Percentiles rank a stretch among this genome's conserved stretches.
Conservation (phyloP, 164 flowering plant genomes). For the Nymphaea thermarum region DNA sequence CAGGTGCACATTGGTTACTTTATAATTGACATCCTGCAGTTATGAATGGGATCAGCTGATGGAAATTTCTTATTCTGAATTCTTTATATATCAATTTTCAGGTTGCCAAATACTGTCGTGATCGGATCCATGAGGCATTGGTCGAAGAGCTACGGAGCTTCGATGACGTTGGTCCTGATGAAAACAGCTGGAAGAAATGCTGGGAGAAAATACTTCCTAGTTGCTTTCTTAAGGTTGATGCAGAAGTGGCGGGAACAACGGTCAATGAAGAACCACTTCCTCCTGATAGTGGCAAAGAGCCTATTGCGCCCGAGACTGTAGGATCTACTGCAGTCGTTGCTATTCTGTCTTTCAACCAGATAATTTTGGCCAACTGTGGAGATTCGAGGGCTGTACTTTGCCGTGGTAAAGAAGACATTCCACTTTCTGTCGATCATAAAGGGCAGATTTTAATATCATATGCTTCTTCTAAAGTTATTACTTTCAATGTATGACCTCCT, state of each 20-base stretch:
- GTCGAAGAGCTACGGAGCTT: slow-evolving; percentile 40
- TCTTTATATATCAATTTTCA: slow-evolving; percentile 9
- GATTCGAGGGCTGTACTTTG: slow-evolving; percentile 92
- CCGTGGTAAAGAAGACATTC: slow-evolving; percentile 74
- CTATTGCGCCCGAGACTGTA: slow-evolving; percentile 73
- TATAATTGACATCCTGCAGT: not conserved
- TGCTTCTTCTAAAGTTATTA: not conserved
- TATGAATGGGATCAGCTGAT: not conserved
- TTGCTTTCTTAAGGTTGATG: slow-evolving; percentile 57
- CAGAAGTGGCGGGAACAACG: slow-evolving; percentile 41
- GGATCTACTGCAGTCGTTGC: slow-evolving; percentile 95
- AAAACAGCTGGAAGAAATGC: slow-evolving; percentile 19
- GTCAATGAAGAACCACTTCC: slow-evolving; percentile 3
- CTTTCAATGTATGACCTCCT: not conserved
- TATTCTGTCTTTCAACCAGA: slow-evolving; percentile 61
- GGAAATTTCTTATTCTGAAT: not conserved
- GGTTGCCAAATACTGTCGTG: slow-evolving; percentile 75
- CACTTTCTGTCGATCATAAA: slow-evolving; percentile 83
- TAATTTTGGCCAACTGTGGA: slow-evolving; percentile 86
- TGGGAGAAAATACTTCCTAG: slow-evolving; percentile 49
- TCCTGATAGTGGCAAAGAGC: slow-evolving; percentile 17
- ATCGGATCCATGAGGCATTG: slow-evolving; percentile 59
- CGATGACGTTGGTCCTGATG: slow-evolving; percentile 17
- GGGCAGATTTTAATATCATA: slow-evolving; percentile 12
- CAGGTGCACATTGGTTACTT: slow-evolving; percentile 29